Percentiles rank a stretch among this genome's conserved stretches.
phyloP scores from a whole-genome alignment of 805 yeast genomes.

The Grigorovia jiainica region DNA sequence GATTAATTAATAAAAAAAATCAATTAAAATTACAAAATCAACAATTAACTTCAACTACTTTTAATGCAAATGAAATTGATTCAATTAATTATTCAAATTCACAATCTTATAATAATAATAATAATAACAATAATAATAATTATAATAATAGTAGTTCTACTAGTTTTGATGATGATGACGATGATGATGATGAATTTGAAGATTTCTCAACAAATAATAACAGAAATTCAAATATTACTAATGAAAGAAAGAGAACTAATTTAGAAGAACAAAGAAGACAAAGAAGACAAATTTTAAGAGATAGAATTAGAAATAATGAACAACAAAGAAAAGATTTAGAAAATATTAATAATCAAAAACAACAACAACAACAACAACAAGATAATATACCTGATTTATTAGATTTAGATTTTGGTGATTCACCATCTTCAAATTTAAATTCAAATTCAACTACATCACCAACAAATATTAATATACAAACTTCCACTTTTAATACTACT shows the following conservation, averaged over 20 bases:
- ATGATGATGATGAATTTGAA: slow-evolving; percentile 13
- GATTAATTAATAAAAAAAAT: slow-evolving; percentile 23
- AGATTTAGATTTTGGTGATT: slow-evolving; percentile 19
- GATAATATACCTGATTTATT: slow-evolving; percentile 23
- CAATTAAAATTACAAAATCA: slow-evolving; percentile 21
- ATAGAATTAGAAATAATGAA: slow-evolving; percentile 27
- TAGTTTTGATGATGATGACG: slow-evolving; percentile 12
- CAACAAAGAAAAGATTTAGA: slow-evolving; percentile 27
- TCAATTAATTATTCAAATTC: slow-evolving; percentile 6
- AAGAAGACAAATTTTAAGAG: slow-evolving; percentile 29
- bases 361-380: slow-evolving; percentile 13
- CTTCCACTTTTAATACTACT: background rate
- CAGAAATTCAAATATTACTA: background rate
- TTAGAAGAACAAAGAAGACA: slow-evolving; percentile 30
- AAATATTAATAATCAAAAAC: slow-evolving; percentile 4
- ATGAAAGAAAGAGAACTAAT: slow-evolving; percentile 14
- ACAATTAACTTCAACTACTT: slow-evolving; percentile 14
- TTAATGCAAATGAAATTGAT: slow-evolving; percentile 17
- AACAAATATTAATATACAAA: background rate
- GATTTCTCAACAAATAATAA: slow-evolving; percentile 1
- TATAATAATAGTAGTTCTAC: background rate
- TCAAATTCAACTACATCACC: slow-evolving; percentile 1
- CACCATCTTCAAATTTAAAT: slow-evolving; percentile 6
- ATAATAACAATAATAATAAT: background rate
- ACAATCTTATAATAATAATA: too few relatives aligned